phyloP scores from a whole-genome alignment of 2,329 filamentous ascomycete genomes.

The Dendrostoma leiphaemia region DNA sequence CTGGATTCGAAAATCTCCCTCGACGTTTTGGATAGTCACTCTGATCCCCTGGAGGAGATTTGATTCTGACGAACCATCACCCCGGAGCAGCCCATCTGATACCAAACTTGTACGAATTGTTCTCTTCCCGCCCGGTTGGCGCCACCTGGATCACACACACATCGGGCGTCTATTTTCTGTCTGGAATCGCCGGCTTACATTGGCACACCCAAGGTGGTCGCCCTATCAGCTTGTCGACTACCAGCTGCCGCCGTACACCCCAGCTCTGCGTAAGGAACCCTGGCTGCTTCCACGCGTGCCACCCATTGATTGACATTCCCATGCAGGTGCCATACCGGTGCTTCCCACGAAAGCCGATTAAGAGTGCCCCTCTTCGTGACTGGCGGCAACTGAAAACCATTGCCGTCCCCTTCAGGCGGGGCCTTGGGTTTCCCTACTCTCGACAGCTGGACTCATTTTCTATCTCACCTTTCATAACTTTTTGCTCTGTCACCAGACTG shows the following conservation, averaged over 20 bases:
- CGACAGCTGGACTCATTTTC: conserved; percentile 57
- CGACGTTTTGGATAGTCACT: no score
- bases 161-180: conserved; percentile 44
- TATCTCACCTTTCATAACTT: conserved; percentile 34
- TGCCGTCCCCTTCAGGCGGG: conserved; percentile 38
- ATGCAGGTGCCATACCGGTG: conserved; percentile 30
- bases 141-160: conserved; percentile 32
- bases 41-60: not conserved
- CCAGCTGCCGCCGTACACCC: conserved; percentile 34
- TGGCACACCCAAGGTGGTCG: conserved; percentile 30
- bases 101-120: conserved; percentile 1
- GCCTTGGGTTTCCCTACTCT: conserved; percentile 37
- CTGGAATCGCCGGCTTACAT: conserved; percentile 38
- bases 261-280: conserved; percentile 37
- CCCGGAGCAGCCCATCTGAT: conserved; percentile 2
- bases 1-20: not conserved
- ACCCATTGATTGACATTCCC: conserved; percentile 38
- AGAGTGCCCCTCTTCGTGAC: conserved; percentile 28
- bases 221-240: conserved; percentile 42
- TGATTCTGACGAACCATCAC: not conserved
- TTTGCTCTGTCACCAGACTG: conserved; percentile 24
- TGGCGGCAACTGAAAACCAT: conserved; percentile 53
- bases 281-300: conserved; percentile 33
- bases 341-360: conserved; percentile 29
- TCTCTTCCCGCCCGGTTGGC: conserved; percentile 22